Conservation (phyloP, 768 basidiomycete species). For the Lactifluus hygrophoroides region DNA sequence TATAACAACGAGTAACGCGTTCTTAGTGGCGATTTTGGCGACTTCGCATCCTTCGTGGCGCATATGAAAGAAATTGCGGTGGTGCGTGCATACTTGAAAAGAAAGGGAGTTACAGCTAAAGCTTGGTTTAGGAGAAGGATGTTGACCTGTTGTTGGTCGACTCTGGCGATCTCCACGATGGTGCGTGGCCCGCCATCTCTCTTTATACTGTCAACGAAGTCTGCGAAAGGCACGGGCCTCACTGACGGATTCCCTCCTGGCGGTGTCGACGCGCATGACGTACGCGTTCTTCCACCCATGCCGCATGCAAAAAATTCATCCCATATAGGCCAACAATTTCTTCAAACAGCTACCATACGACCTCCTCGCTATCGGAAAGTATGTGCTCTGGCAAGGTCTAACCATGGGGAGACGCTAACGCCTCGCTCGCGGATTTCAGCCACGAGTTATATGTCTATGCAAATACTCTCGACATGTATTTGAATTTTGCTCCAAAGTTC, state of each 20-base stretch:
- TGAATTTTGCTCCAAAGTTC: conserved; percentile 57
- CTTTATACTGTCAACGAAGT: conserved; percentile 6
- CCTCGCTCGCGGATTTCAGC: conserved; percentile 27
- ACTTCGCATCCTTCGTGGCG: conserved; percentile 76
- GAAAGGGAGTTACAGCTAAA: no score
- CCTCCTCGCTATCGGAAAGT: conserved; percentile 79
- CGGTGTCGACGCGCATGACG: conserved; percentile 65
- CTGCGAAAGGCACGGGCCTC: conserved; percentile 54
- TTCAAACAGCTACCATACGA: conserved; percentile 71
- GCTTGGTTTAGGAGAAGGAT: conserved; percentile 43
- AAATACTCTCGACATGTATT: conserved; percentile 61
- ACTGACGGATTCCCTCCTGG: conserved; percentile 67
- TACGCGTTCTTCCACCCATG: conserved; percentile 25
- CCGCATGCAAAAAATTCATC: background rate
- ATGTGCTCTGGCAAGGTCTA: conserved; percentile 23
- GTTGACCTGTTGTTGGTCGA: conserved; percentile 82
- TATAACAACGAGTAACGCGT: background rate
- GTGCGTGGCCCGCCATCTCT: conserved; percentile 24
- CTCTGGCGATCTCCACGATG: conserved; percentile 72
- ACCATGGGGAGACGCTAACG: background rate
- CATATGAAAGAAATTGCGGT: conserved; percentile 73
- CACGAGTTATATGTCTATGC: conserved; percentile 78
- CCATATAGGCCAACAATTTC: conserved; percentile 59
- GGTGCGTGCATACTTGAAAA: no score
- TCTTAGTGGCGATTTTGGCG: conserved; percentile 56